Percentiles rank a stretch among this genome's conserved stretches.
phyloP scores from a whole-genome alignment of 1,284 basidiomycete species.

The Somion occarium region DNA sequence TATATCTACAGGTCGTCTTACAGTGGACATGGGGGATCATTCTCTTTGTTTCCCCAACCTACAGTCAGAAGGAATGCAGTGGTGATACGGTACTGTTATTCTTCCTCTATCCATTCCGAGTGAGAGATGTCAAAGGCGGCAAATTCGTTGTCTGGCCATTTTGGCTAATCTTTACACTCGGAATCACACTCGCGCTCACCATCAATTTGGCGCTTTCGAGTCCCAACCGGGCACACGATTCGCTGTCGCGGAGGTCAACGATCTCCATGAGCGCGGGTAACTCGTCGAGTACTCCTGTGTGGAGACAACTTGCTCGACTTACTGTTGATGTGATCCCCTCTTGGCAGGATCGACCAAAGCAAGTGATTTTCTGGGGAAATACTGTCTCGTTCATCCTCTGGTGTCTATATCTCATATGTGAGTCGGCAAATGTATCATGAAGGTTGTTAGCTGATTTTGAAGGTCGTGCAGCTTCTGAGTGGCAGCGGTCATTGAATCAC shows the following conservation, averaged over 20 bases:
- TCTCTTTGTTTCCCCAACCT: conserved; percentile 23
- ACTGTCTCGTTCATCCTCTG: conserved; percentile 16
- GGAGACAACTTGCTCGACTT: conserved; percentile 9
- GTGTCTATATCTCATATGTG: conserved; percentile 21
- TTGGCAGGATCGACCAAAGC: conserved; percentile 12
- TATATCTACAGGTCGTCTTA: conserved; percentile 19
- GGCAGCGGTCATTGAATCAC: conserved; percentile 20
- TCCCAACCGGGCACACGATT: conserved; percentile 14
- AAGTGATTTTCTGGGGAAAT: conserved; percentile 19
- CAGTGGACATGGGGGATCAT: conserved; percentile 28
- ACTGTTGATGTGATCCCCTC: conserved; percentile 9
- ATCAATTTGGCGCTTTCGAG: conserved; percentile 23
- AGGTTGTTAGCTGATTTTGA: too few species aligned
- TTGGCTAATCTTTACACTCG: conserved; percentile 26
- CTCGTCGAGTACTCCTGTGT: conserved; percentile 10
- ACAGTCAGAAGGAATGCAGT: conserved; percentile 23
- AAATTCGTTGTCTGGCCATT: conserved; percentile 23
- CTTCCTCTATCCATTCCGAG: conserved; percentile 18
- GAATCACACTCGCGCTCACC: conserved; percentile 21
- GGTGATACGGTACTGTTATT: conserved; percentile 20
- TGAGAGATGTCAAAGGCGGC: conserved; percentile 17
- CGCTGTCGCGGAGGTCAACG: conserved; percentile 10
- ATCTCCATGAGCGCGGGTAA: not conserved
- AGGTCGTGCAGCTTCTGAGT: conserved; percentile 18
- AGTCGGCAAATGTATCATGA: too few species aligned